Conservation (phyloP, 2,329 filamentous ascomycete species). For the Lachnellula occidentalis region DNA sequence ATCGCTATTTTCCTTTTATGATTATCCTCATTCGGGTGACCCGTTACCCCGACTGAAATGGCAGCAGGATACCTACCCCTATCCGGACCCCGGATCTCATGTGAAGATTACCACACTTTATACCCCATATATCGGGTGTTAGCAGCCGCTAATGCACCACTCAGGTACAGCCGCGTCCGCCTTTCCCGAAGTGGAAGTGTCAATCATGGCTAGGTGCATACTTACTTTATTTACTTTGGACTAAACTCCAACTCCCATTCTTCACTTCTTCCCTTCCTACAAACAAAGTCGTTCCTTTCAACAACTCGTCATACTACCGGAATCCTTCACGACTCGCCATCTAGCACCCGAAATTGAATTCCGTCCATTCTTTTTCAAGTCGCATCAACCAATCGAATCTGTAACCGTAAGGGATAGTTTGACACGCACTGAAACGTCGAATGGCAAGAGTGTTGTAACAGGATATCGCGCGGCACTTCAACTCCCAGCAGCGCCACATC, state of each 20-base stretch:
- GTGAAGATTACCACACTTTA: no score
- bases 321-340: background rate
- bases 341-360: background rate
- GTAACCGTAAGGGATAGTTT: slow-evolving; percentile 1
- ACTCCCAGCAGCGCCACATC: slow-evolving; percentile 8
- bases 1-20: no score
- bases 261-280: background rate
- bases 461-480: slow-evolving; percentile 3
- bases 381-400: background rate
- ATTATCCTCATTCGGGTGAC: no score
- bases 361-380: background rate
- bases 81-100: no score
- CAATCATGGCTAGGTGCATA: no score
- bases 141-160: no score
- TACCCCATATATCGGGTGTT: no score
- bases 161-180: no score
- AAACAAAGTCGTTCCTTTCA: background rate
- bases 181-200: no score
- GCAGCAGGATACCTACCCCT: no score
- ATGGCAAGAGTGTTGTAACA: slow-evolving; percentile 15
- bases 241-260: background rate
- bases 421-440: slow-evolving; percentile 16
- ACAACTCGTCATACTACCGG: background rate
- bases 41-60: no score
- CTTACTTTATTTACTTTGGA: no score